phyloP scores from a whole-genome alignment of 2,329 filamentous ascomycete species.

The Boeremia exigua region DNA sequence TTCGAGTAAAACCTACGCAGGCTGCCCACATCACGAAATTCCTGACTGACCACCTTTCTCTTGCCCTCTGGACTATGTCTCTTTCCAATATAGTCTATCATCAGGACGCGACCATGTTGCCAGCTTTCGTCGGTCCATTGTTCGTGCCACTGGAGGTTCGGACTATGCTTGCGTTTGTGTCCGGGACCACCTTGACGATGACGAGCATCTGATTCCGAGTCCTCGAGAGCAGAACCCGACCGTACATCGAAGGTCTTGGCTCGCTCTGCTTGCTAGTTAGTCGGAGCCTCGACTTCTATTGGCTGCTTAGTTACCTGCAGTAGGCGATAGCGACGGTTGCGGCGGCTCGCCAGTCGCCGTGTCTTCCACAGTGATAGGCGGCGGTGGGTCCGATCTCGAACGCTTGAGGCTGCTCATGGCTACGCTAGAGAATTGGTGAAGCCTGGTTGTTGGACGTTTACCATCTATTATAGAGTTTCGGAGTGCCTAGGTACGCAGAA shows the following conservation, averaged over 20 bases:
- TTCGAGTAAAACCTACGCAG: slow-evolving; percentile 55
- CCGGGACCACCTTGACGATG: slow-evolving; percentile 29
- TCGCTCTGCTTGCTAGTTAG: slow-evolving; percentile 18
- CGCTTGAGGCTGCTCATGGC: slow-evolving; percentile 13
- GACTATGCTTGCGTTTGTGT: slow-evolving; percentile 42
- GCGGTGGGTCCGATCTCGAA: slow-evolving; percentile 32
- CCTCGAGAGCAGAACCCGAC: slow-evolving; percentile 17
- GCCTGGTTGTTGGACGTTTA: not conserved
- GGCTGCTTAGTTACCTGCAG: slow-evolving; percentile 19
- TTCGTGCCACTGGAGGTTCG: slow-evolving; percentile 47
- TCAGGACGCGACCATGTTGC: slow-evolving; percentile 55
- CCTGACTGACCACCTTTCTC: slow-evolving; percentile 56
- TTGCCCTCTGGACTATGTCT: slow-evolving; percentile 48
- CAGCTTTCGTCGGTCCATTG: slow-evolving; percentile 47
- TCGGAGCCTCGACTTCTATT: not conserved
- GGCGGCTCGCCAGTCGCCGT: slow-evolving; percentile 33
- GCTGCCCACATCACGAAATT: slow-evolving; percentile 54
- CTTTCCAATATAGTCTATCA: slow-evolving; percentile 57
- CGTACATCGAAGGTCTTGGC: slow-evolving; percentile 23
- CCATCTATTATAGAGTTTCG: not conserved
- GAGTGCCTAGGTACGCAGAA: not conserved
- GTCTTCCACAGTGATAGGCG: slow-evolving; percentile 46
- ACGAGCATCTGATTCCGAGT: slow-evolving; percentile 16
- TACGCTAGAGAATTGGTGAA: slow-evolving; percentile 1
- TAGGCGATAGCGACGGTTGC: slow-evolving; percentile 30